Conservation (phyloP, 2,329 filamentous ascomycete species). For the Monosporascus sp. region DNA sequence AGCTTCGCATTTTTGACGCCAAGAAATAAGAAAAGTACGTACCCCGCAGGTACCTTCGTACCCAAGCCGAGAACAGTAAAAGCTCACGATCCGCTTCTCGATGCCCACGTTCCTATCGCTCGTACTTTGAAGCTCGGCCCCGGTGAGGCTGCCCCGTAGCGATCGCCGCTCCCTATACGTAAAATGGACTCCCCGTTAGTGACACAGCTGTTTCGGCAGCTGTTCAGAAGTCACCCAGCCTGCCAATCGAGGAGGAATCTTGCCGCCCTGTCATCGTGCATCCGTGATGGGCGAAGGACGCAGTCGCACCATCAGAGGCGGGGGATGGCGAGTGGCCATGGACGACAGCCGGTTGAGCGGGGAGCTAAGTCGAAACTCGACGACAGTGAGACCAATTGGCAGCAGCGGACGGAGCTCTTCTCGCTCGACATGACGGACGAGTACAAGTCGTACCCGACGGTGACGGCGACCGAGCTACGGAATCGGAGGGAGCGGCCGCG, state of each 20-base stretch:
- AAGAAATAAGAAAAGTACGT: not conserved
- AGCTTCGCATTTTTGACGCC: not conserved
- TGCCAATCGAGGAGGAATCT: slow-evolving; percentile 50
- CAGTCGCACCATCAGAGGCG: slow-evolving; percentile 28
- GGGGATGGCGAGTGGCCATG: slow-evolving; percentile 21
- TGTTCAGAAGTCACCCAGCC: slow-evolving; percentile 66
- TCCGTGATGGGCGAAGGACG: slow-evolving; percentile 35
- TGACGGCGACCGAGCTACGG: slow-evolving; percentile 77
- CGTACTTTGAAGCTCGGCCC: slow-evolving; percentile 4
- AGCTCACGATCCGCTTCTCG: not conserved
- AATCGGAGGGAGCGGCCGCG: slow-evolving; percentile 69
- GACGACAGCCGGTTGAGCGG: slow-evolving; percentile 8
- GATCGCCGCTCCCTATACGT: not conserved
- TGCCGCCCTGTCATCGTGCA: slow-evolving; percentile 30
- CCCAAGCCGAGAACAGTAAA: slow-evolving; percentile 13
- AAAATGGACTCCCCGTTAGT: slow-evolving; percentile 78
- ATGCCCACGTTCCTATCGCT: not conserved
- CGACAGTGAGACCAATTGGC: slow-evolving; percentile 69
- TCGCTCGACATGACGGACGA: slow-evolving; percentile 74
- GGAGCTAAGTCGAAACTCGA: slow-evolving; percentile 17
- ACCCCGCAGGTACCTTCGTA: not conserved
- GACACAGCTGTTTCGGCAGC: slow-evolving; percentile 74
- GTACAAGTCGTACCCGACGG: slow-evolving; percentile 74
- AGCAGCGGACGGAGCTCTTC: slow-evolving; percentile 72
- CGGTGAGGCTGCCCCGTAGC: no score